Conservation (phyloP, 78 protist species). For the Dictyostelium firmibasis region DNA sequence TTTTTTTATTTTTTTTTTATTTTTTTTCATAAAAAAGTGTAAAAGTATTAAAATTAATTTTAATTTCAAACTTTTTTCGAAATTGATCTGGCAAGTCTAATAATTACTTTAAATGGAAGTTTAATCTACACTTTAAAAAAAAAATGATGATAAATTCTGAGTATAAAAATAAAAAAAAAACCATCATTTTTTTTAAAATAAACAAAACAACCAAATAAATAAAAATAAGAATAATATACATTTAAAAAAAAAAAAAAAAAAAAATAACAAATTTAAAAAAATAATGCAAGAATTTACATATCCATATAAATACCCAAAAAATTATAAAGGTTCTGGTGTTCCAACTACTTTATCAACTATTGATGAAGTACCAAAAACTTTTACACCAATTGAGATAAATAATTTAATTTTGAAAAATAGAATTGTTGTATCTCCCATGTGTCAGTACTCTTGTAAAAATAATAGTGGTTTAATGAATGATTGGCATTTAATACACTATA, state of each 20-base stretch:
- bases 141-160: background rate
- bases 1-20: background rate
- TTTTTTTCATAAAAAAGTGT: background rate
- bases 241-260: background rate
- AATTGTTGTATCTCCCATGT: slow-evolving; percentile 40
- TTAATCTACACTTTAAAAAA: background rate
- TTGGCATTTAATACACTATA: slow-evolving; percentile 32
- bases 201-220: background rate
- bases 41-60: background rate
- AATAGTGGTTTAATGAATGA: slow-evolving; percentile 38
- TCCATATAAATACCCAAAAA: slow-evolving; percentile 3
- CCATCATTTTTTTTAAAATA: background rate
- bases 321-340: background rate
- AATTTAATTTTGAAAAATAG: slow-evolving; percentile 22
- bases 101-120: background rate
- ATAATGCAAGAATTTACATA: slow-evolving; percentile 2
- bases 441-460: background rate
- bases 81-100: background rate
- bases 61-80: background rate
- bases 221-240: too few species aligned
- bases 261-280: background rate
- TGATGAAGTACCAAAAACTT: background rate
- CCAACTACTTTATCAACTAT: background rate
- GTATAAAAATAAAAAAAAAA: background rate
- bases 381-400: slow-evolving; percentile 3